Percentiles rank a stretch among this genome's conserved stretches.
These are phyloP conservation scores for Vanderwaltozyma polyspora DNA, from an alignment of 805 yeast species.

Conservation along the genomic window DNA sequence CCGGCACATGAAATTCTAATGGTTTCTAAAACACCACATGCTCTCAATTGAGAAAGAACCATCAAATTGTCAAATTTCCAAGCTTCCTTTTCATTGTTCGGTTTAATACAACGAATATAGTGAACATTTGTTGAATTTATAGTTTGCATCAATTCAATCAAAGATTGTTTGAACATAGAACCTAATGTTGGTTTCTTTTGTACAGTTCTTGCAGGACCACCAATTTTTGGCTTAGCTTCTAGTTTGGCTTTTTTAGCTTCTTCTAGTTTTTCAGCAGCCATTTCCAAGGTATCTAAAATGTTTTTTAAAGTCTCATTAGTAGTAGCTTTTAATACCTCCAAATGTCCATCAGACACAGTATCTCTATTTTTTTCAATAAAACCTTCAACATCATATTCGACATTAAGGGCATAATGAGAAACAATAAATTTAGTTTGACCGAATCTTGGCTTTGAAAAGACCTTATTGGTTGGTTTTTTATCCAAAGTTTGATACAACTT, in stretches of 20 bases:
- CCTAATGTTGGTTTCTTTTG: conserved; percentile 87
- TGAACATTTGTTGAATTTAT: conserved; percentile 92
- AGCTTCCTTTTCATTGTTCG: conserved; percentile 86
- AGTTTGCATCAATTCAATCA: conserved; percentile 86
- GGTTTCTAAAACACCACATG: conserved; percentile 97
- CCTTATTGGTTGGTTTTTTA: conserved; percentile 62
- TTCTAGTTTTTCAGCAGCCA: conserved; percentile 36
- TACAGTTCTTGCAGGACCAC: conserved; percentile 36
- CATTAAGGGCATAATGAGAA: conserved; percentile 90
- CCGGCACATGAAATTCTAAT: conserved; percentile 96
- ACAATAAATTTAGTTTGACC: conserved; percentile 87
- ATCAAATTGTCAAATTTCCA: conserved; percentile 93
- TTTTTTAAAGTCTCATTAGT: conserved; percentile 53
- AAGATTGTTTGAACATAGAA: conserved; percentile 82
- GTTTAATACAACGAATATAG: conserved; percentile 94
- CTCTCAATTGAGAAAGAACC: conserved; percentile 91
- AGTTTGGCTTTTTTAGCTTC: conserved; percentile 27
- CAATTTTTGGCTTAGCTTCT: conserved; percentile 26
- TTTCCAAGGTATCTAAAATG: conserved; percentile 55
- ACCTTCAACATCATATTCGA: conserved; percentile 83
- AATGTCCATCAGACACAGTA: conserved; percentile 91
- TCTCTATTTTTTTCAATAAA: conserved; percentile 95
- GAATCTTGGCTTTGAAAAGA: conserved; percentile 86
- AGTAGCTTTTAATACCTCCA: conserved; percentile 68
- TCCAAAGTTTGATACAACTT: conserved; percentile 80